phyloP scores from a whole-genome alignment of 164 flowering plant genomes.

The Umbilicus rupestris region DNA sequence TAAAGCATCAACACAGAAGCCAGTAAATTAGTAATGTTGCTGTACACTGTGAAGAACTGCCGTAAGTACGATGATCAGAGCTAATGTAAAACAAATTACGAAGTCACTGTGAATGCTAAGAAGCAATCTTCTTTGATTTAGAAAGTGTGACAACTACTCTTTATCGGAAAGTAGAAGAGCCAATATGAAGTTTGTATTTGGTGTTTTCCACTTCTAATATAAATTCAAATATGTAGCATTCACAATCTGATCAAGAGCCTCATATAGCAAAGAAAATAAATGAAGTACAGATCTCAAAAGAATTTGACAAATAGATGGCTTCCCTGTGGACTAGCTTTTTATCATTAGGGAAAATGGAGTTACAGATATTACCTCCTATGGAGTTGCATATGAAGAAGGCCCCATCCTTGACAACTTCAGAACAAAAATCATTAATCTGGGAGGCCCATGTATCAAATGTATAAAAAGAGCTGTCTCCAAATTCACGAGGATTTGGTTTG shows the following conservation, averaged over 20 bases:
- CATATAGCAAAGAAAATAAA: background rate
- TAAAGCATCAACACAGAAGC: slow-evolving; percentile 16
- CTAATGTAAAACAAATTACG: too few species aligned
- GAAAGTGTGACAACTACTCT: too few species aligned
- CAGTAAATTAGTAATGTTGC: background rate
- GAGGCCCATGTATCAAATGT: slow-evolving; percentile 92
- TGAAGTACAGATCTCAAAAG: background rate
- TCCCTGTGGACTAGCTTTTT: background rate
- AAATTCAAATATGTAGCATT: too few species aligned
- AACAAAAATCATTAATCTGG: slow-evolving; percentile 76
- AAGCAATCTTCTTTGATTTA: too few species aligned
- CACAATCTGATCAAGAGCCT: background rate
- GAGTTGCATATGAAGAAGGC: slow-evolving; percentile 95
- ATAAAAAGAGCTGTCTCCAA: slow-evolving; percentile 50
- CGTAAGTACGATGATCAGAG: too few species aligned
- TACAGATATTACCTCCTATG: slow-evolving; percentile 65
- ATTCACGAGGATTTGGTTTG: slow-evolving; percentile 82
- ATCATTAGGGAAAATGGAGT: background rate
- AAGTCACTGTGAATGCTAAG: too few species aligned
- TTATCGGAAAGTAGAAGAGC: too few species aligned
- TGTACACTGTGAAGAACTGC: background rate
- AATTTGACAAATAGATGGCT: background rate
- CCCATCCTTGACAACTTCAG: slow-evolving; percentile 60
- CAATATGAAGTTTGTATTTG: background rate
- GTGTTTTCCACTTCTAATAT: too few species aligned